phyloP scores from a whole-genome alignment of 2,329 filamentous ascomycete genomes.

The Curvularia eragrostidis region DNA sequence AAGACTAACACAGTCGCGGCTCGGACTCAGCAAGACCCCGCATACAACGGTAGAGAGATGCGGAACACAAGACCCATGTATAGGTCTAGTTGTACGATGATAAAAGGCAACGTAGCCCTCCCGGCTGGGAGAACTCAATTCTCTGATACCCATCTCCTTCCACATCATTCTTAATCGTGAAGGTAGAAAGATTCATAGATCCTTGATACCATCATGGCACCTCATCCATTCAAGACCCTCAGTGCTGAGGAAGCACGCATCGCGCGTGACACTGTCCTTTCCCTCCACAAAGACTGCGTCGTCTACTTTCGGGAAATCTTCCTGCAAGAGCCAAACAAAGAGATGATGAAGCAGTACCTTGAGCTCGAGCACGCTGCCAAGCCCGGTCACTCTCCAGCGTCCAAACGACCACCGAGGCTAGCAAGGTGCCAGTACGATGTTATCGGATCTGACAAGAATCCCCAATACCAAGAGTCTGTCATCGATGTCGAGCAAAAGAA shows the following conservation, averaged over 20 bases:
- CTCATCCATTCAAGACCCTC: constrained; percentile 64
- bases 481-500: constrained; percentile 56
- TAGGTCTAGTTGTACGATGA: not conserved
- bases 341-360: constrained; percentile 57
- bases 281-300: constrained; percentile 46
- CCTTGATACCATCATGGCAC: constrained; percentile 40
- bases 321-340: constrained; percentile 59
- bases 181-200: not conserved
- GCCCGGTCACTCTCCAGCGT: constrained; percentile 48
- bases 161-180: not conserved
- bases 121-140: not conserved
- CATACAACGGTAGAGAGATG: not conserved
- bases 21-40: not conserved
- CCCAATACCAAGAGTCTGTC: constrained; percentile 62
- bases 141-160: not conserved
- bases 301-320: constrained; percentile 60
- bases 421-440: constrained; percentile 65
- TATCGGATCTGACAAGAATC: constrained; percentile 58
- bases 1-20: not conserved
- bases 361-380: constrained; percentile 54
- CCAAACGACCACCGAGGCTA: constrained; percentile 56
- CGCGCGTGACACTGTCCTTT: constrained; percentile 59
- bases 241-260: constrained; percentile 61
- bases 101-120: constrained; percentile 3
- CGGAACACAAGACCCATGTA: not conserved